Conservation (phyloP, 306 rosid species). For the Acacia confusa region DNA sequence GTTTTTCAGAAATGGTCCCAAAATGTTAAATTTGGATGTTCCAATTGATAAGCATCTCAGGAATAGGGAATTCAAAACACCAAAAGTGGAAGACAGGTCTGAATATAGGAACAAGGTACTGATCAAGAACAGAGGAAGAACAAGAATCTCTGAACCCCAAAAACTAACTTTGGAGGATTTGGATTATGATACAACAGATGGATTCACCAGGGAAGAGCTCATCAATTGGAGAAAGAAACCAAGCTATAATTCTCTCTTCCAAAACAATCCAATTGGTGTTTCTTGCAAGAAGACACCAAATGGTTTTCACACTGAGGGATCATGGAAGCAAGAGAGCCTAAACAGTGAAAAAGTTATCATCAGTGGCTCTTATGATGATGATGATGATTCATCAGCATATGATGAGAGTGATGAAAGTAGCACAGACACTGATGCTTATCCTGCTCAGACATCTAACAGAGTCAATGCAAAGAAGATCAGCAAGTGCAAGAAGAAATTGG, state of each 20-base stretch:
- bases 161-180: conserved; percentile 40
- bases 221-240: conserved; percentile 48
- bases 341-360: neutral
- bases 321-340: conserved; percentile 5
- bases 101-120: conserved; percentile 12
- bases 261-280: conserved; percentile 29
- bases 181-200: conserved; percentile 33
- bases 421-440: conserved; percentile 48
- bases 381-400: conserved; percentile 46
- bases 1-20: conserved; percentile 55
- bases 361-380: conserved; percentile 20
- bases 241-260: conserved; percentile 41
- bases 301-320: conserved; percentile 28
- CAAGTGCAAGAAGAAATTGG: conserved; percentile 48
- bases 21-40: conserved; percentile 52
- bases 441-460: conserved; percentile 36
- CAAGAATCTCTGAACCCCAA: conserved; percentile 35
- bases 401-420: conserved; percentile 67
- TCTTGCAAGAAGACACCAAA: conserved; percentile 25
- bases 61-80: conserved; percentile 40
- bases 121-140: conserved; percentile 17
- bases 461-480: conserved; percentile 29
- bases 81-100: conserved; percentile 44
- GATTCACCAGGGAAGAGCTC: conserved; percentile 33
- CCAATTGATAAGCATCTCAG: conserved; percentile 43